Evolutionary conservation across 371 early-diverging fungal species (phyloP).

Genomic region (Neoconidiobolus thromboides): DNA sequence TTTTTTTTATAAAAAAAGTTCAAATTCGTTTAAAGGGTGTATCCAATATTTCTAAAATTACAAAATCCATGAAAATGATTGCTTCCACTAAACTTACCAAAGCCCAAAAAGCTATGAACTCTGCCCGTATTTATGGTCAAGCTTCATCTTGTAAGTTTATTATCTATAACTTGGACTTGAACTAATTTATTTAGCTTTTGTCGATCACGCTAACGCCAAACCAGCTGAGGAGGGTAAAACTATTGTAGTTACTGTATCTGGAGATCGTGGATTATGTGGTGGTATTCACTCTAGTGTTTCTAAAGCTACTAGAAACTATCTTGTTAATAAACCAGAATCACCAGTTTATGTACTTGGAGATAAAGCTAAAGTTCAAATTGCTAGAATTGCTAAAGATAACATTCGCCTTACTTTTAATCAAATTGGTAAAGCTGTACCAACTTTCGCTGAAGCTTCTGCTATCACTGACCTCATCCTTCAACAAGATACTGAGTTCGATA

Average conservation of each 20-base stretch:
- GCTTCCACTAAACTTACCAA: conserved; percentile 94
- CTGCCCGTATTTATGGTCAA: conserved; percentile 69
- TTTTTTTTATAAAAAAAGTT: conserved; percentile 29
- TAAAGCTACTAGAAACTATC: conserved; percentile 53
- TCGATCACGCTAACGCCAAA: conserved; percentile 55
- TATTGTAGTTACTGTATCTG: conserved; percentile 66
- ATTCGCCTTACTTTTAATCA: conserved; percentile 71
- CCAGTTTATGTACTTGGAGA: conserved; percentile 67
- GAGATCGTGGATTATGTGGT: conserved; percentile 97
- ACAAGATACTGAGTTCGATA: conserved; percentile 44
- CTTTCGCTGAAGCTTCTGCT: conserved; percentile 72
- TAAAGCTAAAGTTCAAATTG: conserved; percentile 83
- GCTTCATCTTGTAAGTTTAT: conserved; percentile 37
- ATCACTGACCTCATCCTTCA: conserved; percentile 61
- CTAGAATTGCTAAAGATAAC: conserved; percentile 50
- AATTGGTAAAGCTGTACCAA: conserved; percentile 75
- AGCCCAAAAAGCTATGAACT: conserved; percentile 88
- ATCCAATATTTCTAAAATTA: conserved; percentile 95
- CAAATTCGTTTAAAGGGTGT: conserved; percentile 91
- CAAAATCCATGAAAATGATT: conserved; percentile 99
- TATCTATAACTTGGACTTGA: neutral
- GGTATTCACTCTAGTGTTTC: conserved; percentile 93
- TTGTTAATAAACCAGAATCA: conserved; percentile 30
- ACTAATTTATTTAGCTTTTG: conserved; percentile 35
- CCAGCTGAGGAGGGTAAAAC: conserved; percentile 28